Evolutionary conservation across 305 asterid genomes (phyloP), one percentile per base, ranked within the genome.

Genomic region (Fraxinus greggii): DNA sequence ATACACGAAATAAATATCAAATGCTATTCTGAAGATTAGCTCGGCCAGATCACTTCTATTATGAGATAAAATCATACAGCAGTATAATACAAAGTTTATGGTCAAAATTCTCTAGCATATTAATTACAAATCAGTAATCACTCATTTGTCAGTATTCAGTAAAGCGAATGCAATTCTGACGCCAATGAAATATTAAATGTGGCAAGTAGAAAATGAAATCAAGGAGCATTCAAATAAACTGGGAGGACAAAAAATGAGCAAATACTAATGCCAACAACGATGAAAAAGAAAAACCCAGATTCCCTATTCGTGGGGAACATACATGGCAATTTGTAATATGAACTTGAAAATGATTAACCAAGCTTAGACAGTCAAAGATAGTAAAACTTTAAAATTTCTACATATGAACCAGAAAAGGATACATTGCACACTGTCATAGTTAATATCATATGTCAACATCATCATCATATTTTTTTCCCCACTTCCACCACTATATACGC

Each of bases 1-100:
- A 85, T 75, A 48, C 26, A 80, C n/a, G 19, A 69, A 76, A 65
- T 24, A 80, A 17, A 54, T 36, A 79, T 84, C 77, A 77, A 51
- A 42, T 12, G 9, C 51, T 17, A 38, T n/a, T 42, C 59, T 51
- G 75, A 42, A 32, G 54, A 45, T 51, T 28, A 5, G 35, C 26
- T 65, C 33, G 8, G n/a, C n/a, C 77, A 65, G 70, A 21, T 54
- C 65, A 65, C 13, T 5, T 36, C 28, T 77, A 35, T 29, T 35
- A 69, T 69, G 38, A 4, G 74, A 38, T 42, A 78, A 33, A 48
- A 67, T 69, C 75, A 31, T 15, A 69, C 5, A 31, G 40, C 7
- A 2, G 75, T 15, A 33, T 15, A 67, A 72, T 4, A 45, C 79
- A 76, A 76, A 76, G 12, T 5, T 45, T 15, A 31, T 31, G 40